Evolutionary conservation across 2,329 filamentous ascomycete genomes (phyloP).

Genomic region (Exophiala viscosa): DNA sequence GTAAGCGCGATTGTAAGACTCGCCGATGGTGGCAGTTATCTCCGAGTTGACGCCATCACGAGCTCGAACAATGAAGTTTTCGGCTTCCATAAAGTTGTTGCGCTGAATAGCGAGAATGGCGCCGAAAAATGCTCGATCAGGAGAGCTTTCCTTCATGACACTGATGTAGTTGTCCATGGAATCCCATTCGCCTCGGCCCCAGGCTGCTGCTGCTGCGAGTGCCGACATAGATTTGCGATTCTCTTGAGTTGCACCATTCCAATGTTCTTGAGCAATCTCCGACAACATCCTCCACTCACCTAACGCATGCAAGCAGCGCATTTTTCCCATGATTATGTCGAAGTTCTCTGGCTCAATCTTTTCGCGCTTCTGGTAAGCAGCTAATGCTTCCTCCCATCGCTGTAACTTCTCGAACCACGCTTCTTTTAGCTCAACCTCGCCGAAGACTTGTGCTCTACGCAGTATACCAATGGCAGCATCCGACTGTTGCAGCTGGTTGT

Average conservation of each 20-base stretch:
- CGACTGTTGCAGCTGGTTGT: constrained; percentile 97
- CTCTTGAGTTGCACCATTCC: constrained; percentile 83
- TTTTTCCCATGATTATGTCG: constrained; percentile 98
- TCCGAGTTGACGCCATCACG: constrained; percentile 93
- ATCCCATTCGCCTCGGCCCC: constrained; percentile 95
- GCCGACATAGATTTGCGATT: constrained; percentile 88
- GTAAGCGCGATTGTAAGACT: constrained; percentile 97
- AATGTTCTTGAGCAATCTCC: constrained; percentile 83
- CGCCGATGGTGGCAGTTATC: constrained; percentile 90
- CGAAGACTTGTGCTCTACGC: constrained; percentile 90
- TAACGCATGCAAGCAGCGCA: constrained; percentile 94
- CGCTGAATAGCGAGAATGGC: constrained; percentile 92
- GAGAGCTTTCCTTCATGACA: constrained; percentile 90
- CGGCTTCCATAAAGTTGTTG: constrained; percentile 89
- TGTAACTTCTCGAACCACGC: constrained; percentile 99
- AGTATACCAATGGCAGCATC: constrained; percentile 98
- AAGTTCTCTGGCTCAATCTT: constrained; percentile 71
- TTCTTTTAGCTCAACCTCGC: constrained; percentile 92
- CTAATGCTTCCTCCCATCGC: constrained; percentile 93
- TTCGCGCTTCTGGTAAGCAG: constrained; percentile 86
- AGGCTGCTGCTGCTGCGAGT: constrained; percentile 89
- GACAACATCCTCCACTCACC: constrained; percentile 97
- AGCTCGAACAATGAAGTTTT: constrained; percentile 84
- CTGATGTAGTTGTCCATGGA: constrained; percentile 96
- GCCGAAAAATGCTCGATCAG: constrained; percentile 95